These are phyloP conservation scores for Quercus berberidifolia DNA, from an alignment of 306 rosid species.

Conservation along the genomic window DNA sequence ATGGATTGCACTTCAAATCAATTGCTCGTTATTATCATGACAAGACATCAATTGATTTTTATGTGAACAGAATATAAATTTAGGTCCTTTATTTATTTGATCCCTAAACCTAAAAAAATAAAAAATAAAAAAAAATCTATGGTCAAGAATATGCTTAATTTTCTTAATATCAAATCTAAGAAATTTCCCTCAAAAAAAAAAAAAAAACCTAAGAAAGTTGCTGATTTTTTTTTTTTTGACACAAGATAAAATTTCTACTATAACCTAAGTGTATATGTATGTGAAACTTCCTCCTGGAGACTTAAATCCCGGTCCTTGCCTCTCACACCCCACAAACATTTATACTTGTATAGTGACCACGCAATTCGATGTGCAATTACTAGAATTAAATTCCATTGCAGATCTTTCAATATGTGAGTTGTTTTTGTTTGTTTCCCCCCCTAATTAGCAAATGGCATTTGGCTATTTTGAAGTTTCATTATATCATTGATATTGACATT, in stretches of 20 bases:
- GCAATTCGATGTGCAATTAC: neutral
- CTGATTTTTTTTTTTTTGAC: neutral
- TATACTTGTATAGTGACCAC: neutral
- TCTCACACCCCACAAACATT: too few relatives aligned
- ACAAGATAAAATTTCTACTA: too few relatives aligned
- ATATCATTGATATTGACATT: slow-evolving; percentile 11
- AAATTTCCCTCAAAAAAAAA: neutral
- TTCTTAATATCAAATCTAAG: neutral
- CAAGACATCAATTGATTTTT: too few relatives aligned
- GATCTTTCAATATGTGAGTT: neutral
- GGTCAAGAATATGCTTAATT: neutral
- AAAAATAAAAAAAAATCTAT: too few relatives aligned
- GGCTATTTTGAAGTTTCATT: neutral
- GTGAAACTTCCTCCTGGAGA: accelerated
- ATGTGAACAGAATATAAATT: too few relatives aligned
- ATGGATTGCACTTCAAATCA: too few relatives aligned
- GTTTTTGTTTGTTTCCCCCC: too few relatives aligned
- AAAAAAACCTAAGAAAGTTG: neutral
- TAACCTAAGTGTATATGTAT: too few relatives aligned
- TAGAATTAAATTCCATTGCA: neutral
- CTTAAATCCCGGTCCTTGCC: accelerated
- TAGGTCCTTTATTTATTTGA: too few relatives aligned
- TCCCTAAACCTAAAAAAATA: too few relatives aligned
- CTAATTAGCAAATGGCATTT: too few relatives aligned
- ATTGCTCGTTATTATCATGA: too few relatives aligned